Percentiles rank a stretch among this genome's conserved stretches.
Conservation (phyloP, 495 filamentous ascomycete genomes). For the Penicillium paradoxum region DNA sequence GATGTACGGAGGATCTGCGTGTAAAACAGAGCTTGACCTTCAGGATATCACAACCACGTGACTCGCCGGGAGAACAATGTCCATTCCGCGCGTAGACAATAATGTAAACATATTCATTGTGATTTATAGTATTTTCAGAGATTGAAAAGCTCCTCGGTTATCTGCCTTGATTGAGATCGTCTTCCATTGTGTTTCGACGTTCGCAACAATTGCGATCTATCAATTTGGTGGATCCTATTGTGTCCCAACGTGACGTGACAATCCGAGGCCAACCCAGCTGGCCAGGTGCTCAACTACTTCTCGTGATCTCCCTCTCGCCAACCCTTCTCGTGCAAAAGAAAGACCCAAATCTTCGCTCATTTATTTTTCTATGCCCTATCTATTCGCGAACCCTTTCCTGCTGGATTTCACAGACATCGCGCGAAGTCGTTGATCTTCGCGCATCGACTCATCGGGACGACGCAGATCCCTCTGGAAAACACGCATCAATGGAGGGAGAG, state of each 20-base stretch:
- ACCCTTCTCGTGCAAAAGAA: background rate
- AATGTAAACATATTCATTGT: background rate
- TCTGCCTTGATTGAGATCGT: background rate
- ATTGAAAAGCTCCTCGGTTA: background rate
- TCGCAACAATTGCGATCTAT: slow-evolving; percentile 6
- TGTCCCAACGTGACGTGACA: slow-evolving; percentile 19
- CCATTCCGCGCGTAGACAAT: background rate
- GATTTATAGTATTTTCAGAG: background rate
- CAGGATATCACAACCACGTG: background rate
- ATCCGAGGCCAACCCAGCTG: slow-evolving; percentile 5
- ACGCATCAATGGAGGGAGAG: slow-evolving; percentile 33
- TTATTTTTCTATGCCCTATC: background rate
- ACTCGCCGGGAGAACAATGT: background rate
- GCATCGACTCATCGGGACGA: background rate
- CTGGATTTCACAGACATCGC: background rate
- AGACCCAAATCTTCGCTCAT: background rate
- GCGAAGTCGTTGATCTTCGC: background rate
- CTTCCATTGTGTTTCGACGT: background rate
- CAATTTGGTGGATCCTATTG: slow-evolving; percentile 15
- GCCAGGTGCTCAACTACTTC: too few species aligned
- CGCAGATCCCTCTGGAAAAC: background rate
- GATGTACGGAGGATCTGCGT: too few species aligned
- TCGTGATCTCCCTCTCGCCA: background rate
- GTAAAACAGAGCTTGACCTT: background rate
- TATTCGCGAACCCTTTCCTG: background rate